Evolutionary conservation across 176 grass and related monocot species (phyloP).

Genomic region (Zoysia pacifica): DNA sequence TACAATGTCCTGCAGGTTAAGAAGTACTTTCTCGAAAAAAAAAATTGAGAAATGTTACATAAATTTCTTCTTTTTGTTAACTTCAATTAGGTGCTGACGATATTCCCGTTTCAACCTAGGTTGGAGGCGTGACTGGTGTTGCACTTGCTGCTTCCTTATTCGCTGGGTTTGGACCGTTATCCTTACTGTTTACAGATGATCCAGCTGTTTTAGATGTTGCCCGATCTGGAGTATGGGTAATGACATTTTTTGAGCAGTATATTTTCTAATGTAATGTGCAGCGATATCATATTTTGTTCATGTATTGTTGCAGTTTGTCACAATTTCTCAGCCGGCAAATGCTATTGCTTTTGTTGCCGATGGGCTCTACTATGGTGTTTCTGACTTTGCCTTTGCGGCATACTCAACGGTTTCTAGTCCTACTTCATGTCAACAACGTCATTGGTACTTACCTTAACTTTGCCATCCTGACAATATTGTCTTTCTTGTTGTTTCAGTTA

Average conservation of each 20-base stretch:
- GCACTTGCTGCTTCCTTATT: conserved; percentile 63
- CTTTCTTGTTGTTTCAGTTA: conserved; percentile 44
- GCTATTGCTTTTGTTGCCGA: conserved; percentile 84
- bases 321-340: conserved; percentile 84
- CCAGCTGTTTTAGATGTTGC: conserved; percentile 64
- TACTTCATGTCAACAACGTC: not conserved
- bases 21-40: conserved; percentile 2
- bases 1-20: conserved; percentile 76
- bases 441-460: not conserved
- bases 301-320: conserved; percentile 74
- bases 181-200: conserved; percentile 77
- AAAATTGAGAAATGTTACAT: not conserved
- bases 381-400: conserved; percentile 83
- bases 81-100: not conserved
- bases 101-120: conserved; percentile 43
- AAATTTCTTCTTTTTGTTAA: not conserved
- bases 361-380: conserved; percentile 91
- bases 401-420: conserved; percentile 65
- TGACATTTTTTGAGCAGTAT: not conserved
- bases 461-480: not conserved
- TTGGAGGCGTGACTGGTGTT: conserved; percentile 70
- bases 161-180: conserved; percentile 71
- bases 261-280: conserved; percentile 8
- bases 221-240: conserved; percentile 80
- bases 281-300: not conserved